Evolutionary conservation across 768 basidiomycete species (phyloP).

Genomic region (Amanita molliuscula): DNA sequence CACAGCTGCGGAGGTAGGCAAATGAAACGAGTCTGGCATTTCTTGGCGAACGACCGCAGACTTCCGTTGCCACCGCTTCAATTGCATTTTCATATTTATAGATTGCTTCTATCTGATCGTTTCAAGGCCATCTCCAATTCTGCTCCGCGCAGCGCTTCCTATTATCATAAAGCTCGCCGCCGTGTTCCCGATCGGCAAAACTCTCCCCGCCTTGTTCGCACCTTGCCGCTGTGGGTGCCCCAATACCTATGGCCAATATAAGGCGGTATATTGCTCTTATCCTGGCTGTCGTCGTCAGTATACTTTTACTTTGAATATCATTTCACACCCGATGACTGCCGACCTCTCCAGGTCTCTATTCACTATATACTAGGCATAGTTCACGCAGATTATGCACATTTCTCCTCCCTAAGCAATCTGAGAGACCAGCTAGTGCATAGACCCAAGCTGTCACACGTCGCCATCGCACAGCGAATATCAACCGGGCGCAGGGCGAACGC

Average conservation of each 20-base stretch:
- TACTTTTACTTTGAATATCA: neutral
- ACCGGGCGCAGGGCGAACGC: conserved; percentile 47
- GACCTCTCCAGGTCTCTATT: conserved; percentile 33
- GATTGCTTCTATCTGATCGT: neutral
- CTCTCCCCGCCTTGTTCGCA: conserved; percentile 2
- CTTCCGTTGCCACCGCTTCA: neutral
- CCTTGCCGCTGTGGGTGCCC: conserved; percentile 13
- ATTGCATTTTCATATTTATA: neutral
- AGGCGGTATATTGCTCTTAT: conserved; percentile 46
- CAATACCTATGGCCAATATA: conserved; percentile 33
- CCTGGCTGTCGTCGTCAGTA: conserved; percentile 35
- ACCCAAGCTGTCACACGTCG: neutral
- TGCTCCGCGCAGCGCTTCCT: conserved; percentile 8
- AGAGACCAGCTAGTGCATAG: conserved; percentile 16
- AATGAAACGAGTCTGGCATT: too few species aligned
- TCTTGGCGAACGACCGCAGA: too few species aligned
- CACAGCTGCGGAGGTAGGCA: too few species aligned
- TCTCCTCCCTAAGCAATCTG: conserved; percentile 32
- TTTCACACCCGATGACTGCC: neutral
- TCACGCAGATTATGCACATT: conserved; percentile 35
- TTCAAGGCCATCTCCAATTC: neutral
- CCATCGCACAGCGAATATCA: neutral
- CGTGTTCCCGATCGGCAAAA: neutral
- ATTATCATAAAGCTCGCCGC: neutral
- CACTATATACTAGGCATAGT: conserved; percentile 46